Conservation (phyloP, 225 moss, liverwort and hornwort genomes). For the Pseudoscleropodium purum region DNA sequence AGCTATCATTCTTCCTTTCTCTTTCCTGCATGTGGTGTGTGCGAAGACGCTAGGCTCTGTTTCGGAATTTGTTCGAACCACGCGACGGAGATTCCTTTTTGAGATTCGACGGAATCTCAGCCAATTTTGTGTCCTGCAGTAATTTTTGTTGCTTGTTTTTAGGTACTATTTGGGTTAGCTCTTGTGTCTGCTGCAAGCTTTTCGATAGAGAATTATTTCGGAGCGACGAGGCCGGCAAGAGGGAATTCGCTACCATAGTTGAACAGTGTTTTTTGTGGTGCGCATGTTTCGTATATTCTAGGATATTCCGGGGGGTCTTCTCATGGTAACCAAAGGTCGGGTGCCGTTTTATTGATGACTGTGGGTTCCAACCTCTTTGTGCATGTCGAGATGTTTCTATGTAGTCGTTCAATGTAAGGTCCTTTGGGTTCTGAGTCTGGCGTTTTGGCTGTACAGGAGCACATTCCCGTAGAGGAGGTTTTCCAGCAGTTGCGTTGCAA, state of each 20-base stretch:
- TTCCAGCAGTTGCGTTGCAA: constrained; percentile 45
- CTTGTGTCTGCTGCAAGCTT: background rate
- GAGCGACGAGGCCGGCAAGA: background rate
- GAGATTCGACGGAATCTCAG: background rate
- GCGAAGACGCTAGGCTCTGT: background rate
- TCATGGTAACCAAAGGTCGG: background rate
- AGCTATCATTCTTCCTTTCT: background rate
- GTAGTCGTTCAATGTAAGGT: background rate
- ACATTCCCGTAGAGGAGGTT: constrained; percentile 69
- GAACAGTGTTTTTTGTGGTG: background rate
- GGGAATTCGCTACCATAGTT: background rate
- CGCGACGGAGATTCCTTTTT: background rate
- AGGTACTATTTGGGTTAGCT: background rate
- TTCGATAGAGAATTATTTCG: background rate
- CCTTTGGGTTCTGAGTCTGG: background rate
- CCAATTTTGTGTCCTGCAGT: background rate
- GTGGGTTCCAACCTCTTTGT: background rate
- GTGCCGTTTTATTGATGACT: background rate
- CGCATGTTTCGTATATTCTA: background rate
- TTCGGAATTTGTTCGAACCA: background rate
- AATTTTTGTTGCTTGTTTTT: background rate
- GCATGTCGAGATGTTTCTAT: background rate
- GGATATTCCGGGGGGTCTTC: background rate
- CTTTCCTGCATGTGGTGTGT: background rate
- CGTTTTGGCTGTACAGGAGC: constrained; percentile 37